Evolutionary conservation across 441 rosid species (phyloP), one percentile per base, ranked within the genome.

Genomic region (Biscutella laevigata): DNA sequence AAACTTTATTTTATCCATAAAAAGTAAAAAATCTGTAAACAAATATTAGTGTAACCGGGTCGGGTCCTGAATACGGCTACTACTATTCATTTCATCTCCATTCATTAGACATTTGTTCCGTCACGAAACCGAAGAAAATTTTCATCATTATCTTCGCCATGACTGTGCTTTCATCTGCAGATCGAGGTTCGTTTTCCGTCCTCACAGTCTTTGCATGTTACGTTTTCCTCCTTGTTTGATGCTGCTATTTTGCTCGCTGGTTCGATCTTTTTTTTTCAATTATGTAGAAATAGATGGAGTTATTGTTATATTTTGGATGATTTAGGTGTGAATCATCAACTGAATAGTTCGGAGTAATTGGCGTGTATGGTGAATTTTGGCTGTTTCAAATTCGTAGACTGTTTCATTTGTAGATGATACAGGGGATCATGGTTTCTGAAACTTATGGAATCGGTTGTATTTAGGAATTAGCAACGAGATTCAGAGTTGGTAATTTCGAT

Each of bases 181-280:
- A 59, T 66, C 66, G 46, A 46, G 71, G 71, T 66, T 66, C 25
- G 57, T 50, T 14, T 49, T 49, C 63, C 3, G 6, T 42, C 7
- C 3, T 4, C 13, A 22, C 0, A 2, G 1, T 33, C 6, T 36
- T 51, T 8, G 40, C 41, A 27, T 35, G 47, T 40, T 15, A 40
- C 39, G 10, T 54, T 27, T 34, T 7, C 43, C 3, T 33, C 36
- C 1, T 40, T 41, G 5, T 44, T 56, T 52, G 56, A 16, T 15
- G 32, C 40, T 33, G 39, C 55, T 53, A 5, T 13, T 37, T 35
- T 10, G 32, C 48, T 59, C 10, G 14, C 42, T 45, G 5, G 1
- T 46, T 63, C 32, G 54, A 27, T 13, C 40, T n/a, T 30, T 28
- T 13, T 15, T 14, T 24, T 32, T 12, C 20, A 17, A 17, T 17